Evolutionary conservation across 2,329 filamentous ascomycete species (phyloP).

Genomic region (Talaromyces funiculosus): DNA sequence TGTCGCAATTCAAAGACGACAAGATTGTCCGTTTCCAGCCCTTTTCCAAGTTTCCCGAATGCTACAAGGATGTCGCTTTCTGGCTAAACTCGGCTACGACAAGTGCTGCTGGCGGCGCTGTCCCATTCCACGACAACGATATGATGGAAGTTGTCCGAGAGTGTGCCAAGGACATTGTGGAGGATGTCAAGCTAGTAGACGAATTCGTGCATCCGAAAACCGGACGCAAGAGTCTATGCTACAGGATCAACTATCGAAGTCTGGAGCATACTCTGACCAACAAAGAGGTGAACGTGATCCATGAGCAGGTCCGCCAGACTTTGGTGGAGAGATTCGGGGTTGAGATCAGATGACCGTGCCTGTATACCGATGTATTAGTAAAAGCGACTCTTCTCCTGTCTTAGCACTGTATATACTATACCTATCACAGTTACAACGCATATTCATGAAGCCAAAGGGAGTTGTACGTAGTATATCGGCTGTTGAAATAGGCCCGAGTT

Average conservation of each 20-base stretch:
- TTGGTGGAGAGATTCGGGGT: conserved; percentile 70
- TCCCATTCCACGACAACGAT: conserved; percentile 83
- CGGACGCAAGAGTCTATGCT: conserved; percentile 77
- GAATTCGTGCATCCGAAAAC: conserved; percentile 85
- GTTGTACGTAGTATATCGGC: neutral
- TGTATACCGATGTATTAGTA: neutral
- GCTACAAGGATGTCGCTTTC: conserved; percentile 89
- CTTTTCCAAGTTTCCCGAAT: conserved; percentile 87
- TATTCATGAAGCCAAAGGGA: neutral
- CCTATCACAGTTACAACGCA: neutral
- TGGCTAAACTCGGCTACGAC: conserved; percentile 59
- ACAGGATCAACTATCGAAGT: conserved; percentile 89
- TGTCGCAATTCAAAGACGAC: conserved; percentile 66
- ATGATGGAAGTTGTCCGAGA: conserved; percentile 91
- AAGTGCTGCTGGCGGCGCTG: conserved; percentile 33
- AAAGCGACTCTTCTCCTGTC: neutral
- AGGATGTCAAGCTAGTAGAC: conserved; percentile 80
- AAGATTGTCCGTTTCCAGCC: conserved; percentile 64
- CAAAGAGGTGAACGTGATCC: conserved; percentile 69
- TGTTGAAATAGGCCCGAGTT: neutral
- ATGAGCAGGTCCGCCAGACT: conserved; percentile 59
- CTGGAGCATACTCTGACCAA: conserved; percentile 86
- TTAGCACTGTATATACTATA: neutral
- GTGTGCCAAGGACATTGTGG: conserved; percentile 74
- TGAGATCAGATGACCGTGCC: conserved; percentile 60